These are phyloP conservation scores for Pichia sp. DNA, from an alignment of 1,139 yeast species.

Conservation along the genomic window DNA sequence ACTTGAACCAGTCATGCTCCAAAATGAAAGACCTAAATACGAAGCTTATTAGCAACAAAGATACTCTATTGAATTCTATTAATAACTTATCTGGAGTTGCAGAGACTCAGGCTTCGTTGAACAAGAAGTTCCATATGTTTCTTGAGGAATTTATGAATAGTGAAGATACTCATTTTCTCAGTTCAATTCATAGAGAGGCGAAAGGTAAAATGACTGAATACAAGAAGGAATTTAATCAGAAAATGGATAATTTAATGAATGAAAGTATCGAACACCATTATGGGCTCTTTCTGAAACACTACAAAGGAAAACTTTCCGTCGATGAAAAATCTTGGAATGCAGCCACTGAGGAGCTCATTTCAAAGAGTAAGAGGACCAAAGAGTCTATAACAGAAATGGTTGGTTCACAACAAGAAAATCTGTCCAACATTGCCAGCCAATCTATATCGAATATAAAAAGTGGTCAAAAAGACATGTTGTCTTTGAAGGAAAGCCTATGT, in stretches of 20 bases:
- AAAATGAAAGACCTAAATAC: neutral
- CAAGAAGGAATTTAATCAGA: constrained; percentile 3
- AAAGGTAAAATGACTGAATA: neutral
- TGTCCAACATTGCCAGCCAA: neutral
- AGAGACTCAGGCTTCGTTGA: neutral
- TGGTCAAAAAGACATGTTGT: neutral
- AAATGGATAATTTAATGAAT: constrained; percentile 1
- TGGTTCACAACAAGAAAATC: neutral
- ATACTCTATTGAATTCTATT: neutral
- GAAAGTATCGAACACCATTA: constrained; percentile 11
- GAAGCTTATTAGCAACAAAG: neutral
- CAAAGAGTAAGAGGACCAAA: neutral
- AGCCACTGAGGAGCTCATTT: neutral
- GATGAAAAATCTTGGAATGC: constrained; percentile 3
- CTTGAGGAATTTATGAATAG: neutral
- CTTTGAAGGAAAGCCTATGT: neutral
- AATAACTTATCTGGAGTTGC: neutral
- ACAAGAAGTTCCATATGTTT: constrained; percentile 5
- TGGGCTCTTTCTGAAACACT: constrained; percentile 13
- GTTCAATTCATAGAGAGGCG: neutral
- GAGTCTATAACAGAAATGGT: neutral
- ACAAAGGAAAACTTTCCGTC: neutral
- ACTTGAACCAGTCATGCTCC: neutral
- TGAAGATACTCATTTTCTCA: neutral
- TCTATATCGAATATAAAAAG: neutral